Base-by-base conservation (phyloP, 2,329 filamentous ascomycete species). In the Corinectria fuckeliana region DNA sequence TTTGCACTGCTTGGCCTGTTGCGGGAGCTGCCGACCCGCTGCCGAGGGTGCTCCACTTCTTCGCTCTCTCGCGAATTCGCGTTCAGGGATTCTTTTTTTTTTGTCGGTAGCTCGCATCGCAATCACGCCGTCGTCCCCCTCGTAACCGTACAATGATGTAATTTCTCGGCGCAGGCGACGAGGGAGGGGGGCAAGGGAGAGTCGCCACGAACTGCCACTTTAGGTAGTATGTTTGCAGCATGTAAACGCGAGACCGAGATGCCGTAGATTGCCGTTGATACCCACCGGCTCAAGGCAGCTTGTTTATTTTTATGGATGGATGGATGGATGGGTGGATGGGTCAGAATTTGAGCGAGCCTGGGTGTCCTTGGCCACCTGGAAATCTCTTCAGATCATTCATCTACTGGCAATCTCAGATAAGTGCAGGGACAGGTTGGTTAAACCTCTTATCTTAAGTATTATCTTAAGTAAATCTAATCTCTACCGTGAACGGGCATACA, bases 111-210 rank as follows among this genome's bases (percentile, higher is more conserved):
- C 50, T 54, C 59, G 52, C 32, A 36, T 36, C 32, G n/a, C 32
- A n/a, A 41, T 23, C 20, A 23, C 20, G 38, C 38, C 16, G 36
- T 21, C 16, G n/a, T 11, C 36, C 14, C 20, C 20, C 13, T 36
- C 18, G 23, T 41, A 53, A 32, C 58, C 64, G 66, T 66, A 69
- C 38, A 38, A 51, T 69, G 67, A 69, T 69, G 67, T 65, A 69
- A 69, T 60, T 30, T 36, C 34, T 68, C 56, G 64, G 65, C 34
- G 50, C 47, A 38, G 56, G 61, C 61, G 67, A 57, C n/a, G 3
- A 30, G 10, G 9, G n/a, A 9, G 14, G 16, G 16, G 14, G 13
- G 21, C 38, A 11, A 18, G 45, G 10, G 26, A 13, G 21, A 21
- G 14, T n/a, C 38, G 45, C 21, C 42, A 25, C 25, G 14, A 50